Evolutionary conservation across 2,329 filamentous ascomycete genomes (phyloP).

Genomic region (Aspergillus pseudotamarii): DNA sequence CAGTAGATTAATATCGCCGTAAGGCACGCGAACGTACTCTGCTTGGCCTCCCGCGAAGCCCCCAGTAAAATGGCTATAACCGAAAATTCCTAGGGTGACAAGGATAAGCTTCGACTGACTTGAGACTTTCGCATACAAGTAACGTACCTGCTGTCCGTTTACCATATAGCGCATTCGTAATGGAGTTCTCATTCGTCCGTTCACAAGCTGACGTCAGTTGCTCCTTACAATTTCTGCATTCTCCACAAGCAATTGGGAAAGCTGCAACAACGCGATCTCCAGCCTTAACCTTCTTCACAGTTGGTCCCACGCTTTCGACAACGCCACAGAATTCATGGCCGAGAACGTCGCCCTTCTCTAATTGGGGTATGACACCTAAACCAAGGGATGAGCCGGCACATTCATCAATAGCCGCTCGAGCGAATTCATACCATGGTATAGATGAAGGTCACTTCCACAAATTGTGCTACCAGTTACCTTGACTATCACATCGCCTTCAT

Average conservation of each 20-base stretch:
- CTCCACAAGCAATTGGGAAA: slow-evolving; percentile 74
- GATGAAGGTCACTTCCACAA: slow-evolving; percentile 63
- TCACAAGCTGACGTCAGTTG: slow-evolving; percentile 81
- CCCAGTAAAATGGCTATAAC: slow-evolving; percentile 75
- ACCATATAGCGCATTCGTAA: slow-evolving; percentile 76
- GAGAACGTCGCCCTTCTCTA: slow-evolving; percentile 67
- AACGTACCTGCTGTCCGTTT: slow-evolving; percentile 67
- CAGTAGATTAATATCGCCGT: slow-evolving; percentile 78
- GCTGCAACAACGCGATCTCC: slow-evolving; percentile 77
- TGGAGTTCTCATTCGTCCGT: slow-evolving; percentile 73
- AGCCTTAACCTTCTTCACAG: slow-evolving; percentile 55
- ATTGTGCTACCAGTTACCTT: slow-evolving; percentile 71
- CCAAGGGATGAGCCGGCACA: slow-evolving; percentile 12
- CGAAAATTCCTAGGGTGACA: slow-evolving; percentile 59
- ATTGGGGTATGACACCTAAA: slow-evolving; percentile 55
- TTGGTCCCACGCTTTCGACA: slow-evolving; percentile 58
- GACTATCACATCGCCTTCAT: slow-evolving; percentile 76
- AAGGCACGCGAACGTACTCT: slow-evolving; percentile 81
- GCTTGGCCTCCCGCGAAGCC: slow-evolving; percentile 87
- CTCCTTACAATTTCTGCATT: slow-evolving; percentile 76
- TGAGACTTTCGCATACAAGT: not conserved
- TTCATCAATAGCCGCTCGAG: not conserved
- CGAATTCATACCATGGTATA: slow-evolving; percentile 40
- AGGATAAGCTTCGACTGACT: not conserved
- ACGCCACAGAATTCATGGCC: slow-evolving; percentile 61